Base-by-base conservation (phyloP, 108 stramenopile species). In the Discostella pseudostelligera region DNA sequence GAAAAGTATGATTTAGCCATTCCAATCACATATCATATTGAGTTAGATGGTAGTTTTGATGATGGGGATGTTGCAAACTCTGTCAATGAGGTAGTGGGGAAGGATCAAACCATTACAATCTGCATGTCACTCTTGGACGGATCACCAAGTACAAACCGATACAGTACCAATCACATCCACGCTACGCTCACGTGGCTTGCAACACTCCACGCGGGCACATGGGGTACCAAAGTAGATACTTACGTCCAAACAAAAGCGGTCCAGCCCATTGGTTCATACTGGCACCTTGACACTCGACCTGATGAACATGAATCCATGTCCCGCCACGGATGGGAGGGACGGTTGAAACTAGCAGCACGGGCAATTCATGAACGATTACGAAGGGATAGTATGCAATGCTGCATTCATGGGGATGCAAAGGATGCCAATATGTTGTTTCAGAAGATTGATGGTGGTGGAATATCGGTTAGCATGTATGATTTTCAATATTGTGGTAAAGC, bases 401-500 rank as follows among this genome's bases (percentile, higher is more conserved):
- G 65, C 16, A 73, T 87, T 20, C 90, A 91, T 64, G 90, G 89
- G 20, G 89, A 91, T 70, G 57, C 74, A 25, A 88, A 91, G 45
- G 84, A 82, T 50, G 83, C 83, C 62, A 91, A 91, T 50, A 81
- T 91, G 57, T 46, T 86, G 37, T 64, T 81, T 12, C 26, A 8
- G 1, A 39, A 62, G 8, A 39, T 58, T 22, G 56, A 29, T 28
- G 37, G 17, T 16, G 36, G 36, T 2, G 26, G 40, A 2, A 62
- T 11, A 3, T 32, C 32, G 5, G 70, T 84, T 5, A 53, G 76
- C 56, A 74, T 91, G 70, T 87, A 77, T 39, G 90, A 91, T 48
- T 91, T 91, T 69, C 90, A 91, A 39, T 91, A 91, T 61, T 67
- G 60, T 42, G 89, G 89, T 4, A 86, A 72, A 57, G 84, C 82